phyloP scores from a whole-genome alignment of 2,329 filamentous ascomycete species.

The Whalleya microplaca region DNA sequence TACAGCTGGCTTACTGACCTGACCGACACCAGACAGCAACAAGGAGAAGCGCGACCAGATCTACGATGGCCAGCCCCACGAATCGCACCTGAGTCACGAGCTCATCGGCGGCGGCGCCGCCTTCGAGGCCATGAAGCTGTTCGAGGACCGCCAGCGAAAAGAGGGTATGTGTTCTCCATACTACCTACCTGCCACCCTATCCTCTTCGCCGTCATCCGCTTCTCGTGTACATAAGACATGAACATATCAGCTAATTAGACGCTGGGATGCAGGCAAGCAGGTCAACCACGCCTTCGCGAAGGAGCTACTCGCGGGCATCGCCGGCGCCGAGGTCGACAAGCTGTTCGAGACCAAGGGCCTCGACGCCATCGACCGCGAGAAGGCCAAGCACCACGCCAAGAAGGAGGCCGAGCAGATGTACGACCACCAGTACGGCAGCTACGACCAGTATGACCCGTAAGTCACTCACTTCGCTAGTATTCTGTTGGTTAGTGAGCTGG shows the following conservation, averaged over 20 bases:
- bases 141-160: slow-evolving; percentile 73
- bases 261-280: slow-evolving; percentile 58
- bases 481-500: too few species aligned
- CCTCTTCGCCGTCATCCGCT: too few species aligned
- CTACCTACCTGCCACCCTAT: too few species aligned
- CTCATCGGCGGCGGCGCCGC: slow-evolving; percentile 74
- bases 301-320: slow-evolving; percentile 73
- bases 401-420: slow-evolving; percentile 63
- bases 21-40: slow-evolving; percentile 41
- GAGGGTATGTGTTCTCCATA: slow-evolving; percentile 55
- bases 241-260: too few species aligned
- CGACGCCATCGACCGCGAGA: slow-evolving; percentile 60
- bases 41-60: slow-evolving; percentile 48
- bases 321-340: slow-evolving; percentile 76
- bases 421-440: slow-evolving; percentile 61
- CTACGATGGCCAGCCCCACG: slow-evolving; percentile 50
- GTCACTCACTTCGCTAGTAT: slow-evolving; percentile 34
- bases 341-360: slow-evolving; percentile 73
- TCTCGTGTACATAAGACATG: too few species aligned
- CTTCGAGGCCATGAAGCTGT: slow-evolving; percentile 80
- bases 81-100: slow-evolving; percentile 73
- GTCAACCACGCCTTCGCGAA: slow-evolving; percentile 78
- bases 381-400: slow-evolving; percentile 62
- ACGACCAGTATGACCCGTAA: slow-evolving; percentile 61
- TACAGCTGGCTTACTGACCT: not conserved